Evolutionary conservation across 2,329 filamentous ascomycete genomes (phyloP), one percentile per base, ranked within the genome.

Genomic region (Diaporthe longicolla): DNA sequence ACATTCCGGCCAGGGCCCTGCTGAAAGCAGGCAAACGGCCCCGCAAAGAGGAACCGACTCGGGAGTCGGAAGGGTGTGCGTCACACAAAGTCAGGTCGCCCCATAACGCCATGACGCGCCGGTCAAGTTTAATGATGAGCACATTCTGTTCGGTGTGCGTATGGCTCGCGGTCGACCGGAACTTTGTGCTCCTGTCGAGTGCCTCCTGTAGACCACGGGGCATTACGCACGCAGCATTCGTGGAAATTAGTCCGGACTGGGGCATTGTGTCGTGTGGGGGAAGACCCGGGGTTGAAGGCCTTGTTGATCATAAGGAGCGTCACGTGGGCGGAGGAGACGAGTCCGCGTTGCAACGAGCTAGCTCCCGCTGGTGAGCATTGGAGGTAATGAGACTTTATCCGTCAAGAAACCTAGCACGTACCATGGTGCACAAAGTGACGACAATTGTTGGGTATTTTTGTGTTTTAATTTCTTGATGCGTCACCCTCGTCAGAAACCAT

Each of bases 81-180:
- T 35, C 61, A 52, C 29, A 21, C n/a, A 50, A n/a, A 48, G 24
- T n/a, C 59, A 29, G 37, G 58, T 32, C n/a, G 43, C 61, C 45
- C 26, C 61, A 63, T 32, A 19, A n/a, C 26, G 26, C 40, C 40
- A 65, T 50, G 43, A 66, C 63, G 63, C 29, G 21, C 29, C n/a
- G 45, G 45, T 26, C n/a, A 52, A 52, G 45, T 32, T 52, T 66
- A 37, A 52, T 52, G 63, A 66, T 66, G 63, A 54, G 63, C 52
- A 48, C 29, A 66, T 52, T 66, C 19, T 37, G 7, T 17, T 10
- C 26, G 21, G 45, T n/a, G 8, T 26, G n/a, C 21, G 21, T 24
- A 50, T 37, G 63, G 63, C 63, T 37, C 45, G 48, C 63, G 63
- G 63, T 40, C 48, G 63, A 68, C 32, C 63, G 63, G 63, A 68